Base-by-base conservation (phyloP, 2,329 filamentous ascomycete species). In the Sclerotiophoma versabilis region DNA sequence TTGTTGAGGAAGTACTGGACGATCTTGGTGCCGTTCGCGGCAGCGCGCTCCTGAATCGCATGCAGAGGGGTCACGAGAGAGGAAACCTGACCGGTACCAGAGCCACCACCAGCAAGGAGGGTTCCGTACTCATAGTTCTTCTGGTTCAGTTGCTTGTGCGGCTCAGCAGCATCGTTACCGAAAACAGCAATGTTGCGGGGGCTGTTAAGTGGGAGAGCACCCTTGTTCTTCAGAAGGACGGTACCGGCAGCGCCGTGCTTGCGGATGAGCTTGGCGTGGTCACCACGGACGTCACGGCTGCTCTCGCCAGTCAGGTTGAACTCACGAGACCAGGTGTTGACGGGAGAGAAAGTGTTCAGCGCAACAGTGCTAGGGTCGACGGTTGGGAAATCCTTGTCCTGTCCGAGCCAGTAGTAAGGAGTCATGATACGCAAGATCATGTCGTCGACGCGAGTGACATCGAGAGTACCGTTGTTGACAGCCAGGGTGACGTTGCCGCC, bases 171-270 rank as follows among this genome's bases (percentile, higher is more conserved):
- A 58, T 80, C 78, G 48, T 80, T 80, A 1, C 81, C 81, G 50
- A 83, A 81, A 1, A 84, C 70, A 2, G 74, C 76, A 39, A 83
- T 77, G 26, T 76, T 77, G 39, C 71, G 75, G 6, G 81, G 81
- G 48, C 77, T 79, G 47, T 80, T 79, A 7, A 90, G 70, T 0
- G 84, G 84, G 1, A 86, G 74, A 2, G 80, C 69, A 8, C 75
- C 72, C 8, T 77, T 76, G 49, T 86, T 86, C 69, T 83, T 83
- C 14, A 83, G 60, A 7, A 79, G 63, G 5, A 79, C 76, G 26
- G 70, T 73, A 2, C 75, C 76, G 32, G 74, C 76, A 26, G 75
- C 71, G 29, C 76, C 77, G 36, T 76, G 69, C 50, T 73, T 72
- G 27, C 77, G 74, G 38, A 79, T 78, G 27, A 76, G 55, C 15